These are phyloP conservation scores for Mortierella sp. DNA, from an alignment of 371 early-diverging fungal genomes.

Conservation along the genomic window DNA sequence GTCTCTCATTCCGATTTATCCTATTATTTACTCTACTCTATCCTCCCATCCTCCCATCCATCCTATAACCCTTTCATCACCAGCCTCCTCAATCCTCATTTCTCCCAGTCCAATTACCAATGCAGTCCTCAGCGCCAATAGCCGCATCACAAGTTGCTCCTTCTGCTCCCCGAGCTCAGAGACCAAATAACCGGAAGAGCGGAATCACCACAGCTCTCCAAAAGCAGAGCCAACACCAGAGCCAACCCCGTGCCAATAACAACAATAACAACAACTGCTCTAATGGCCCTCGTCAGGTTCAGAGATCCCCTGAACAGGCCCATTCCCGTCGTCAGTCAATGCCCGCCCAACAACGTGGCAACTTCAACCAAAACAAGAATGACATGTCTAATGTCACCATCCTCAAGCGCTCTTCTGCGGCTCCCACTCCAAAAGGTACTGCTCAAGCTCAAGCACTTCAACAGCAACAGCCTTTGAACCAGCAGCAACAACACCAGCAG, in stretches of 20 bases:
- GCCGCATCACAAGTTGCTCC: conserved; percentile 22
- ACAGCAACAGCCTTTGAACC: not conserved
- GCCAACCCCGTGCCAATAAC: conserved; percentile 4
- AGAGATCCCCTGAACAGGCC: conserved; percentile 9
- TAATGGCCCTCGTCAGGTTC: conserved; percentile 14
- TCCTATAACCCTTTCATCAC: not conserved
- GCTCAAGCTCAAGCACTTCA: not conserved
- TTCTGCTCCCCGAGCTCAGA: conserved; percentile 25
- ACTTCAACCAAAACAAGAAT: not conserved
- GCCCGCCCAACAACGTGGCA: conserved; percentile 33
- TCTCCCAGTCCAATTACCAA: not conserved
- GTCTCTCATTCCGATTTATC: not conserved
- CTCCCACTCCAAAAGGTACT: conserved; percentile 2
- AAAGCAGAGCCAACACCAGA: conserved; percentile 16
- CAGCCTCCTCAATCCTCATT: not conserved
- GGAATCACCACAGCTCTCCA: conserved; percentile 29
- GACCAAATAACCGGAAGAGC: conserved; percentile 32
- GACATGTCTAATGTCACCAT: conserved; percentile 23
- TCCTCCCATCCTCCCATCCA: conserved; percentile 1
- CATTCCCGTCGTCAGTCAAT: conserved; percentile 43
- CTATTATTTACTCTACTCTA: not conserved
- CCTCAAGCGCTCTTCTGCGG: conserved; percentile 39
- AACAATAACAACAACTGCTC: not conserved
- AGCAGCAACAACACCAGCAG: conserved; percentile 26
- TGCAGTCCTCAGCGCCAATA: conserved; percentile 35